Evolutionary conservation across 176 grass and related monocot species (phyloP), one percentile per base, ranked within the genome.

Genomic region (Oryza brachyantha): DNA sequence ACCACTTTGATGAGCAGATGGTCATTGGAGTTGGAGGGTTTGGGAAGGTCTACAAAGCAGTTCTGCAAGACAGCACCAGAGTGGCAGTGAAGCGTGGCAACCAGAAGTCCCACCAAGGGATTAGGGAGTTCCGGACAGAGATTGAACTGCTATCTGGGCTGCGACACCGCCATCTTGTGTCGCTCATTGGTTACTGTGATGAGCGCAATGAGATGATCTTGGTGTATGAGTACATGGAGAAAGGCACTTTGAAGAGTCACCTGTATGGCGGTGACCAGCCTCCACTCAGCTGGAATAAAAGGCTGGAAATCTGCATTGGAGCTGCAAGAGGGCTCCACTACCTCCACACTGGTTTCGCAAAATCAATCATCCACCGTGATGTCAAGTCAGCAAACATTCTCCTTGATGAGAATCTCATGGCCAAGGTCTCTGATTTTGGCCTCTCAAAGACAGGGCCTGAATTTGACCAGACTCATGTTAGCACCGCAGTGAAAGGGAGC

Each of bases 351-450:
- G 95, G 95, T 63, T 93, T 93, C 38, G 79, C 92, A n/a, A 64
- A 92, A 74, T 88, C 92, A 43, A 92, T 98, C 78, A 98, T 98
- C 72, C 95, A 98, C 63, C 89, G 95, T 21, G 95, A 98, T 2
- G 95, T 98, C 48, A 98, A 98, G 85, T 94, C 95, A 3, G 91
- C 95, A 54, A 98, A 98, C 79, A 98, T 98, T 36, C 92, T 98
- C 61, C 91, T 98, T 22, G 95, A 98, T 55, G 87, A 90, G 27
- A 92, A 83, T 78, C 93, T 98, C 73, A 77, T 94, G 7, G 92
- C 95, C 25, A 98, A 98, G 88, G 95, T 98, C 41, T 83, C 95
- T 76, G 95, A 98, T 81, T 98, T 98, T 21, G 95, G 95, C 35
- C 88, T 98, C 0, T 94, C 91, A n/a, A 98, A 98, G 86, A 83